phyloP scores from a whole-genome alignment of 371 early-diverging fungal genomes.

The Mortierella sp. region DNA sequence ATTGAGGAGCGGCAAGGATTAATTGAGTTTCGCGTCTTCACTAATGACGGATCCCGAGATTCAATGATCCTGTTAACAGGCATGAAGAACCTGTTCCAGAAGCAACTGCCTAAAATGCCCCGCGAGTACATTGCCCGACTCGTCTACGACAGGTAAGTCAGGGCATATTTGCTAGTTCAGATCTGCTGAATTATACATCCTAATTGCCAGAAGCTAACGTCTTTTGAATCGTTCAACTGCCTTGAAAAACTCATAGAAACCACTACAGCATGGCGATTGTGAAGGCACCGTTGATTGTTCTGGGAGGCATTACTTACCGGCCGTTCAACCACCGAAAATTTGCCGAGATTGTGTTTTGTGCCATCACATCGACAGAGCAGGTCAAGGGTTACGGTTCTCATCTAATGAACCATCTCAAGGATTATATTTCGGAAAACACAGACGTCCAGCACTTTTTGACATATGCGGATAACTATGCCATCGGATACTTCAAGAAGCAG shows the following conservation, averaged over 20 bases:
- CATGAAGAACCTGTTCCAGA: constrained; percentile 97
- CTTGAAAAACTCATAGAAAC: constrained; percentile 65
- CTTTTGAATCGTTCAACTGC: background rate
- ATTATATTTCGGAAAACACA: constrained; percentile 81
- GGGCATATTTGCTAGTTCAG: no score
- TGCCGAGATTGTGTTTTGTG: constrained; percentile 99
- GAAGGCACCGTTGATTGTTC: constrained; percentile 76
- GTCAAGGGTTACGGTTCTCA: constrained; percentile 97
- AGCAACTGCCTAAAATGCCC: constrained; percentile 99
- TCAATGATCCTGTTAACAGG: constrained; percentile 92
- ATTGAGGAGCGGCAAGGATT: constrained; percentile 78
- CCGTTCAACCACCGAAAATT: constrained; percentile 93
- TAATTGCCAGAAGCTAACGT: background rate
- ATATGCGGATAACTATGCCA: constrained; percentile 99
- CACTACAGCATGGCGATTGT: constrained; percentile 89
- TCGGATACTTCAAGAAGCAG: constrained; percentile 99
- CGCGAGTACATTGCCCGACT: constrained; percentile 98
- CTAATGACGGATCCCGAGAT: constrained; percentile 82
- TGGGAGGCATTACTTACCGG: constrained; percentile 98
- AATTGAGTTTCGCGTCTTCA: constrained; percentile 75
- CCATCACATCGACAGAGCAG: constrained; percentile 95
- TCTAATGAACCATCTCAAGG: constrained; percentile 95
- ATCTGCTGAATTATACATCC: background rate
- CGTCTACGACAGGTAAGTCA: constrained; percentile 89
- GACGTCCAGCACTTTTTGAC: constrained; percentile 93